phyloP scores from a whole-genome alignment of 1,284 basidiomycete species.

The Leccinum brunneo-olivaceum region DNA sequence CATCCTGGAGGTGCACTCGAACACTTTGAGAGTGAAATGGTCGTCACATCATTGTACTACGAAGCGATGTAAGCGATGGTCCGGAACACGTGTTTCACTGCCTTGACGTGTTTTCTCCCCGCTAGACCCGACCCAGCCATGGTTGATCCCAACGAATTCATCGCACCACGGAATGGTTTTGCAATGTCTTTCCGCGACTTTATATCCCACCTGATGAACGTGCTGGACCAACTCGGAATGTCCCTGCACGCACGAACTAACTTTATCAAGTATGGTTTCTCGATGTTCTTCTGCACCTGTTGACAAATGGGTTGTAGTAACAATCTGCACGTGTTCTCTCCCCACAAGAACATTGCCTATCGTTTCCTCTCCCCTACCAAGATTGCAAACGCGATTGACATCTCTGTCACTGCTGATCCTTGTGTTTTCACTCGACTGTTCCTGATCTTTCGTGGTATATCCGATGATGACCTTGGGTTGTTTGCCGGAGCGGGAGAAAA shows the following conservation, averaged over 20 bases:
- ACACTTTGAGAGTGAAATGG: slow-evolving; percentile 73
- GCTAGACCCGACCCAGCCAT: slow-evolving; percentile 63
- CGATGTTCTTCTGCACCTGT: background rate
- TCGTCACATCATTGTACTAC: slow-evolving; percentile 70
- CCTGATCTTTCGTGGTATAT: slow-evolving; percentile 73
- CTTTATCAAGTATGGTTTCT: slow-evolving; percentile 59
- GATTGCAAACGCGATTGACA: slow-evolving; percentile 77
- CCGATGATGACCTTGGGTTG: slow-evolving; percentile 67
- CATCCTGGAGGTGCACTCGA: slow-evolving; percentile 75
- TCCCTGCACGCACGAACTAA: slow-evolving; percentile 70
- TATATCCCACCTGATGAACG: slow-evolving; percentile 66
- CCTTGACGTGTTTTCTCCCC: slow-evolving; percentile 7
- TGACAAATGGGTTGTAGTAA: slow-evolving; percentile 39
- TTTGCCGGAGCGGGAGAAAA: slow-evolving; percentile 78
- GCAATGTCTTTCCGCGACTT: slow-evolving; percentile 76
- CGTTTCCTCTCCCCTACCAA: slow-evolving; percentile 72
- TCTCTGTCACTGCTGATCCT: slow-evolving; percentile 68
- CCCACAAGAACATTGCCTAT: slow-evolving; percentile 78
- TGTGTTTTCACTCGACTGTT: slow-evolving; percentile 79
- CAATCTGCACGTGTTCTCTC: slow-evolving; percentile 63
- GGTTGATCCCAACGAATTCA: slow-evolving; percentile 67
- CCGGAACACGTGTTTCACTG: background rate
- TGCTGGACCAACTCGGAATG: slow-evolving; percentile 73
- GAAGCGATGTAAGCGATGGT: slow-evolving; percentile 58
- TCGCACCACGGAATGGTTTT: slow-evolving; percentile 71